Percentiles rank a stretch among this genome's conserved stretches.
Evolutionary conservation across 768 basidiomycete species (phyloP).

Genomic region (Auriscalpium orientale): DNA sequence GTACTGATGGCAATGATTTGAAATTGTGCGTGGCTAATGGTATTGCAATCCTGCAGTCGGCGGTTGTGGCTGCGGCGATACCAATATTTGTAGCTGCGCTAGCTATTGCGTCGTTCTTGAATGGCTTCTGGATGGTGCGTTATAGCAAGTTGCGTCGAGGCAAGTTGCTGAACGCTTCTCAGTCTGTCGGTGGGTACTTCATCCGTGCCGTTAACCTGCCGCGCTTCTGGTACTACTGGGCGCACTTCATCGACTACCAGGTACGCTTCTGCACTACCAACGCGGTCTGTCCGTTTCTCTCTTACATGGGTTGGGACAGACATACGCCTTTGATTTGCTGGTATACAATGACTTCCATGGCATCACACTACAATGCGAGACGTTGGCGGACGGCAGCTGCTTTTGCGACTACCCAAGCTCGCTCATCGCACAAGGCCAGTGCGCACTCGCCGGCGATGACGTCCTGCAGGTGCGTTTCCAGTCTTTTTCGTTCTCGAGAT

Average conservation of each 20-base stretch:
- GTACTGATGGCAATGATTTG: background rate
- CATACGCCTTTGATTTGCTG: slow-evolving; percentile 20
- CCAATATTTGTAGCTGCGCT: slow-evolving; percentile 57
- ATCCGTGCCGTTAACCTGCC: slow-evolving; percentile 47
- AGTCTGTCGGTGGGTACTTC: slow-evolving; percentile 25
- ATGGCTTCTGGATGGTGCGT: slow-evolving; percentile 56
- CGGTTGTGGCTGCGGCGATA: slow-evolving; percentile 41
- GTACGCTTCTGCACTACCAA: slow-evolving; percentile 32
- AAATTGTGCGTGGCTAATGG: too few relatives aligned
- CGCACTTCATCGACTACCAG: slow-evolving; percentile 51
- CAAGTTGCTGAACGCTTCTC: background rate
- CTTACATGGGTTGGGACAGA: slow-evolving; percentile 1
- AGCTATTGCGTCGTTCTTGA: slow-evolving; percentile 44
- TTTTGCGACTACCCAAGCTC: slow-evolving; percentile 45
- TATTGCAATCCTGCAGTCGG: slow-evolving; percentile 8
- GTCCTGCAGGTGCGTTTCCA: slow-evolving; percentile 25
- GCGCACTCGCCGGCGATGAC: slow-evolving; percentile 43
- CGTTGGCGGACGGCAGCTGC: slow-evolving; percentile 28
- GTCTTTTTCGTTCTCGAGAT: background rate
- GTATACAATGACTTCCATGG: slow-evolving; percentile 42
- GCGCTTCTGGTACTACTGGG: slow-evolving; percentile 50
- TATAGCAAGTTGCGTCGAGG: slow-evolving; percentile 9
- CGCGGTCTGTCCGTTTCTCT: slow-evolving; percentile 2
- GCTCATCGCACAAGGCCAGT: slow-evolving; percentile 27
- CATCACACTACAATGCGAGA: slow-evolving; percentile 35